Conservation (phyloP, 495 filamentous ascomycete genomes). For the Cladorrhinum samala region DNA sequence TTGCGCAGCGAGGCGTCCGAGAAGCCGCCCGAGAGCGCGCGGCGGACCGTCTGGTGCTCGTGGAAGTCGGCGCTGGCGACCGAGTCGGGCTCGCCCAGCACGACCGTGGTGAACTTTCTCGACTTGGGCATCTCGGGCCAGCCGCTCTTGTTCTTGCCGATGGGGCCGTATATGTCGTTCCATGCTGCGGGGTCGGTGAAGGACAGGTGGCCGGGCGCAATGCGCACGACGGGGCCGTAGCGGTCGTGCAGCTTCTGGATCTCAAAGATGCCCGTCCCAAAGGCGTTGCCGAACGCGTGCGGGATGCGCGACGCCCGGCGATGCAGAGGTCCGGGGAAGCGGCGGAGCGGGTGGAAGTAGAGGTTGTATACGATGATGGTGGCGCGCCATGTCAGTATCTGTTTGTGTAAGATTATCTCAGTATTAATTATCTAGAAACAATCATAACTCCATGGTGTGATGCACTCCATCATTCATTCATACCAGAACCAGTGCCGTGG, state of each 20-base stretch:
- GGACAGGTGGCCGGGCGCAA: slow-evolving; percentile 49
- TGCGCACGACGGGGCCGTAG: slow-evolving; percentile 51
- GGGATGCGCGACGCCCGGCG: slow-evolving; percentile 40
- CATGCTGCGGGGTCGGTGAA: slow-evolving; percentile 49
- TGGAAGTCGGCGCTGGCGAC: slow-evolving; percentile 26
- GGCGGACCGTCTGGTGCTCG: slow-evolving; percentile 36
- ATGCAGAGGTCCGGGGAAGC: slow-evolving; percentile 45
- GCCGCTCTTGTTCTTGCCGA: background rate
- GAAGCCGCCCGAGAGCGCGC: slow-evolving; percentile 45
- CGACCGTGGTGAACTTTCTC: slow-evolving; percentile 17
- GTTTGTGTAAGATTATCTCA: no score
- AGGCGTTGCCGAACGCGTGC: slow-evolving; percentile 2
- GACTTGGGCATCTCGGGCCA: slow-evolving; percentile 31
- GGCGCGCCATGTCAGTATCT: no score
- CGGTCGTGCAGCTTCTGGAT: slow-evolving; percentile 35
- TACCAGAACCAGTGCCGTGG: no score
- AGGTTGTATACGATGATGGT: slow-evolving; percentile 39
- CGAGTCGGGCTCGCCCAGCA: background rate
- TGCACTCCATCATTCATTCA: no score
- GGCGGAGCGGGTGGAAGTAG: slow-evolving; percentile 47
- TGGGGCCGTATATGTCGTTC: slow-evolving; percentile 53
- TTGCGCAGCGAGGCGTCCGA: slow-evolving; percentile 35
- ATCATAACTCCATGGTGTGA: no score
- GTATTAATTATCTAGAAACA: no score
- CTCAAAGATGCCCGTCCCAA: slow-evolving; percentile 10